Conservation (phyloP, 768 basidiomycete species). For the Pleurotus ostreatus region DNA sequence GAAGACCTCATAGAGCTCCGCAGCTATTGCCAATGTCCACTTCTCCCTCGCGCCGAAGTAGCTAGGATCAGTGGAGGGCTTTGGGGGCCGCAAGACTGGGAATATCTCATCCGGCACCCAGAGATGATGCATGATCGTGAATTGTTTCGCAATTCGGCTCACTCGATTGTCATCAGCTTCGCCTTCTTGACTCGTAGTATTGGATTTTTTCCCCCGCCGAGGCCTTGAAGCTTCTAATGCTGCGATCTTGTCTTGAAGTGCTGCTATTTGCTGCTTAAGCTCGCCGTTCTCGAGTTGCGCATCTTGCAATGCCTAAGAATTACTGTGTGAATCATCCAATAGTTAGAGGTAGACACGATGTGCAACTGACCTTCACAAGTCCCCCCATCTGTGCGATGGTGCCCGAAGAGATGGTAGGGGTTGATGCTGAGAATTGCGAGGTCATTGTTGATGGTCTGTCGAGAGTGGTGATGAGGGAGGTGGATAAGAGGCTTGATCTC, state of each 20-base stretch:
- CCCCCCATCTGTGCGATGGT: no score
- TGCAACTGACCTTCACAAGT: no score
- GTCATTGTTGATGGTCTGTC: no score
- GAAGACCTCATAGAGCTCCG: not conserved
- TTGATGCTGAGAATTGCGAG: no score
- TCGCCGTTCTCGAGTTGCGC: not conserved
- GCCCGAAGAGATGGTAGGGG: no score
- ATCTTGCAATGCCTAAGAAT: not conserved
- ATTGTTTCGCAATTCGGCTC: not conserved
- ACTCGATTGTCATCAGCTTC: not conserved
- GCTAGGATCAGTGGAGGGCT: not conserved
- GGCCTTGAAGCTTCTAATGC: not conserved
- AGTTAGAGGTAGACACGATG: no score
- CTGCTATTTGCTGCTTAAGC: not conserved
- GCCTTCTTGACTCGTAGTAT: no score
- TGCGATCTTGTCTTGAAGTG: not conserved
- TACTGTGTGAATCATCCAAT: no score
- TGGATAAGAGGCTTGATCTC: no score
- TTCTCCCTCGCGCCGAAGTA: not conserved
- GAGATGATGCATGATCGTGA: not conserved
- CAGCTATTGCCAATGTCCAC: not conserved
- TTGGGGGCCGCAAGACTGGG: not conserved
- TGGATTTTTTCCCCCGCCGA: not conserved
- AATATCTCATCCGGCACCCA: not conserved
- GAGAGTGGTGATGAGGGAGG: no score